These are phyloP conservation scores for Linnemannia elongata DNA, from an alignment of 192 early-diverging fungal species.

Conservation along the genomic window DNA sequence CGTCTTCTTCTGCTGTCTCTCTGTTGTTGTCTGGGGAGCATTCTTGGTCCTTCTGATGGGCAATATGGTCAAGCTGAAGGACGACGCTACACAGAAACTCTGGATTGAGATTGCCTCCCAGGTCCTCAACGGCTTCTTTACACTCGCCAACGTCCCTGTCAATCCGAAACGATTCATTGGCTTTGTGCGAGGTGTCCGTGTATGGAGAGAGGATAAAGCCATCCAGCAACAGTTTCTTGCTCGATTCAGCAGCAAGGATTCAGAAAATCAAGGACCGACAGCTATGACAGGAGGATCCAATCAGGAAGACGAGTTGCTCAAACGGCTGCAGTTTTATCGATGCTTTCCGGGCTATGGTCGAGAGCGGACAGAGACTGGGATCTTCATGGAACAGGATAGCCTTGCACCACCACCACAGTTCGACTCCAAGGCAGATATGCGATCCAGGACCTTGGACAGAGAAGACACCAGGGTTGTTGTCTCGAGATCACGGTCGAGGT, in stretches of 20 bases:
- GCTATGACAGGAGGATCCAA: background rate
- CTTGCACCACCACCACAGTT: background rate
- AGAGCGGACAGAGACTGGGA: conserved; percentile 2
- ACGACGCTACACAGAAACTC: conserved; percentile 43
- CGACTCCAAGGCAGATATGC: background rate
- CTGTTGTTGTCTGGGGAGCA: conserved; percentile 57
- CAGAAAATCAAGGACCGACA: background rate
- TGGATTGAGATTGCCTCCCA: conserved; percentile 60
- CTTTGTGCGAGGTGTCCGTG: conserved; percentile 23
- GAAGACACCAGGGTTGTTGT: conserved; percentile 7
- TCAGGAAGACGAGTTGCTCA: conserved; percentile 12
- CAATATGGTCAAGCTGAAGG: conserved; percentile 38
- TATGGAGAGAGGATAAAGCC: conserved; percentile 29
- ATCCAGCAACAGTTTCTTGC: conserved; percentile 20
- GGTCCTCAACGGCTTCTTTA: conserved; percentile 57
- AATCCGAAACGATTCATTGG: conserved; percentile 54
- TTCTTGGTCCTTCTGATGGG: conserved; percentile 52
- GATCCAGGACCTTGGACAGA: background rate
- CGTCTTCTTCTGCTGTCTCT: conserved; percentile 49
- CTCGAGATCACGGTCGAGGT: conserved; percentile 1
- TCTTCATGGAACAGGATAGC: background rate
- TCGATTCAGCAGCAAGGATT: background rate
- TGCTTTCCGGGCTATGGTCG: conserved; percentile 48
- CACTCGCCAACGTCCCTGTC: conserved; percentile 51
- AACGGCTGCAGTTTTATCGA: conserved; percentile 36